Evolutionary conservation across 2,329 filamentous ascomycete species (phyloP), one percentile per base, ranked within the genome.

Genomic region (Xylariaceae sp.): DNA sequence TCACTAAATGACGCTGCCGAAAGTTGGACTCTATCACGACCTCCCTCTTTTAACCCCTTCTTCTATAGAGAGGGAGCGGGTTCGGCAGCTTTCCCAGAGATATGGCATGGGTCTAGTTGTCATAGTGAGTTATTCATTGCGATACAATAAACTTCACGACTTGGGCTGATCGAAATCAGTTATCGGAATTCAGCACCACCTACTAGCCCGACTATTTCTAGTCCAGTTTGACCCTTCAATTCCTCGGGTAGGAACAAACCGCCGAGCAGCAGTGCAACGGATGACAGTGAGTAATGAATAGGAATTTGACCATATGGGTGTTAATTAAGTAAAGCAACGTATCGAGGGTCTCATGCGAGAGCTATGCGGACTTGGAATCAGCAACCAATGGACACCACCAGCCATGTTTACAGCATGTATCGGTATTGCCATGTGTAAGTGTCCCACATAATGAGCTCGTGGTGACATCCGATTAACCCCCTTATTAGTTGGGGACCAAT

Each of bases 181-280:
- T 4, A 82, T 84, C 7, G 86, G 84, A 0, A 74, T 84, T 14
- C 84, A 86, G 50, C 84, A 87, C 67, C 80, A 84, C 62, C 80
- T 85, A 53, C 75, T 88, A 2, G 82, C 83, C 0, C 76, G 79
- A 36, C 78, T 87, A 5, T 78, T 88, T 28, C 75, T 88, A 1
- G 73, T 78, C 16, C 81, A 81, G 19, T 84, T 84, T 60, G 79
- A 87, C 64, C 83, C 82, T 0, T 79, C 73, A 6, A 73, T 82
- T 2, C 83, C 82, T 0, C 75, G 76, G 37, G 71, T 86, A 1
- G 83, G 82, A 16, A 67, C 69, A 24, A 71, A 62, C 37, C 69
- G 71, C 29, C 64, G 63, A 56, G 72, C 68, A 53, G 76, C 76
- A 12, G 67, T 78, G 16, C 68, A 70, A 41, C 63, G 65, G 19